phyloP scores from a whole-genome alignment of 75 land plant species.

The Chamaecyparis obtusa region DNA sequence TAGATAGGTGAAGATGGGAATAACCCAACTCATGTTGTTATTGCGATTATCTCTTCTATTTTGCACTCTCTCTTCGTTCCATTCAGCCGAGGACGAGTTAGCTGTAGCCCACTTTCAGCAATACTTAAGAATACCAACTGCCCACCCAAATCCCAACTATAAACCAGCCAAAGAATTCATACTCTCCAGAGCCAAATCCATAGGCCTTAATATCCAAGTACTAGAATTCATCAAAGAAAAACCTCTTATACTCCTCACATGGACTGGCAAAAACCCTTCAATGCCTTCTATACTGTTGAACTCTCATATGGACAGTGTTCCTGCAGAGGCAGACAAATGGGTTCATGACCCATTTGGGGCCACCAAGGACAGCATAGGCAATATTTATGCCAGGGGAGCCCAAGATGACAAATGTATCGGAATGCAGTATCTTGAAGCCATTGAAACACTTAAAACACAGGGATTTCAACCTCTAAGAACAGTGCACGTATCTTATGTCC shows the following conservation, averaged over 20 bases:
- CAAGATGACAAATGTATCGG: conserved; percentile 87
- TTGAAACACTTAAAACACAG: conserved; percentile 38
- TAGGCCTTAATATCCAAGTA: conserved; percentile 49
- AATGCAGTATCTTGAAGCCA: conserved; percentile 81
- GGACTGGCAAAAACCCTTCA: conserved; percentile 69
- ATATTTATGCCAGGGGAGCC: conserved; percentile 79
- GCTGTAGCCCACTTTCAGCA: conserved; percentile 57
- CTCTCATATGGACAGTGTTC: conserved; percentile 89
- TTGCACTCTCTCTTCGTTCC: neutral
- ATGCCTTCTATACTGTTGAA: conserved; percentile 82
- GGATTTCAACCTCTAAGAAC: conserved; percentile 52
- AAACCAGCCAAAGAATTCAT: conserved; percentile 53
- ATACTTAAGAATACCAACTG: conserved; percentile 79
- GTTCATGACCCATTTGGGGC: conserved; percentile 65
- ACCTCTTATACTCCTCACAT: conserved; percentile 72
- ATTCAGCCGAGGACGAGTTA: conserved; percentile 16
- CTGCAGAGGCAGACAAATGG: conserved; percentile 78
- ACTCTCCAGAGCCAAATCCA: conserved; percentile 33
- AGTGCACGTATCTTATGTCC: conserved; percentile 61
- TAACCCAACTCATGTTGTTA: neutral
- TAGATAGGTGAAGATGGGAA: neutral
- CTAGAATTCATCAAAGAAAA: conserved; percentile 64
- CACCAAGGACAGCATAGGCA: conserved; percentile 34
- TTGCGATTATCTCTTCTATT: neutral
- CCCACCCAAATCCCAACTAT: conserved; percentile 87